Evolutionary conservation across 2,329 filamentous ascomycete species (phyloP).

Genomic region (Fusarium brevicatenulatum): DNA sequence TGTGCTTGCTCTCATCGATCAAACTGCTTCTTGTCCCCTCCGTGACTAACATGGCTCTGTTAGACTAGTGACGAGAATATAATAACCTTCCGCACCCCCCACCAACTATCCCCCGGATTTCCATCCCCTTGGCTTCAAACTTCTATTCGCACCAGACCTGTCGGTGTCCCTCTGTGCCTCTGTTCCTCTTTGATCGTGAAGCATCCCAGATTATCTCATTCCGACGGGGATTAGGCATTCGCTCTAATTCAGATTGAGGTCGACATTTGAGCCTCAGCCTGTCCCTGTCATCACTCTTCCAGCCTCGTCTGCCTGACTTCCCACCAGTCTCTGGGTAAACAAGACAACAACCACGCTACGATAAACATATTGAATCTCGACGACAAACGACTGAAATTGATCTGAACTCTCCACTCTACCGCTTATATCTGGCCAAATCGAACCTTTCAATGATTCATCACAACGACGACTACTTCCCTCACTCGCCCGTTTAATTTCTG

Average conservation of each 20-base stretch:
- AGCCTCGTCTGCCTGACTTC: slow-evolving; percentile 27
- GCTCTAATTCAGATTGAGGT: slow-evolving; percentile 33
- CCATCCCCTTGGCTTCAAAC: slow-evolving; percentile 44
- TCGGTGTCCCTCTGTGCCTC: slow-evolving; percentile 13
- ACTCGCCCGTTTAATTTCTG: slow-evolving; percentile 3
- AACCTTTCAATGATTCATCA: slow-evolving; percentile 32
- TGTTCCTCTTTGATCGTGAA: slow-evolving; percentile 28
- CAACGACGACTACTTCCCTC: slow-evolving; percentile 6
- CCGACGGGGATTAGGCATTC: slow-evolving; percentile 32
- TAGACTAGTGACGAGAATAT: slow-evolving; percentile 43
- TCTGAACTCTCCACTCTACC: slow-evolving; percentile 43
- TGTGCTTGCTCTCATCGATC: slow-evolving; percentile 27
- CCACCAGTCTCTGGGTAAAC: slow-evolving; percentile 17
- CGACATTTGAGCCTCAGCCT: slow-evolving; percentile 35
- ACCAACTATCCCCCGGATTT: slow-evolving; percentile 47
- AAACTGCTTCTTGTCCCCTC: slow-evolving; percentile 38
- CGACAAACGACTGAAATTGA: slow-evolving; percentile 10
- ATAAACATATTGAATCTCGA: slow-evolving; percentile 9
- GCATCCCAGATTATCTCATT: slow-evolving; percentile 15
- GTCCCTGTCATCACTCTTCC: slow-evolving; percentile 20
- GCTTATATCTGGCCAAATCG: slow-evolving; percentile 15
- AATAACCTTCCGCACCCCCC: slow-evolving; percentile 48
- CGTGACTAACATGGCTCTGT: slow-evolving; percentile 28
- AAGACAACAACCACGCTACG: slow-evolving; percentile 19
- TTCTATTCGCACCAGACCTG: slow-evolving; percentile 24